Percentiles rank a stretch among this genome's conserved stretches.
Conservation (phyloP, 75 land plant genomes). For the Azolla pinnata region DNA sequence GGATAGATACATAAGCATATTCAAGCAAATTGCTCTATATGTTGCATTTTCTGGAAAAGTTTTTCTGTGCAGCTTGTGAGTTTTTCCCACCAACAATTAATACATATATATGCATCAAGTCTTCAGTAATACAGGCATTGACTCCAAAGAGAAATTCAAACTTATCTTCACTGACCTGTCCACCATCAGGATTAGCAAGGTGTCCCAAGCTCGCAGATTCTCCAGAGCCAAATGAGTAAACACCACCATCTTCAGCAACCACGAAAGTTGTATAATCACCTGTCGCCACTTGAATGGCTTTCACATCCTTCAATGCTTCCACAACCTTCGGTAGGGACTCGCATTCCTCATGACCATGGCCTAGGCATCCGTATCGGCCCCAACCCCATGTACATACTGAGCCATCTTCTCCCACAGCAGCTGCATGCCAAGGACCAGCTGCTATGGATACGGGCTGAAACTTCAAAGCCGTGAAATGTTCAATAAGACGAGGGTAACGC, state of each 20-base stretch:
- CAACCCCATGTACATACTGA: slow-evolving; percentile 22
- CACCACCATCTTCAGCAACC: slow-evolving; percentile 15
- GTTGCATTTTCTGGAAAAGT: too few species aligned
- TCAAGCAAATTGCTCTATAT: too few species aligned
- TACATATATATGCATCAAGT: too few species aligned
- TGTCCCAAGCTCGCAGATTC: slow-evolving; percentile 66
- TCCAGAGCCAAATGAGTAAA: slow-evolving; percentile 20
- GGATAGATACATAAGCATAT: too few species aligned
- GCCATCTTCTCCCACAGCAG: slow-evolving; percentile 17
- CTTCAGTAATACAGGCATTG: too few species aligned
- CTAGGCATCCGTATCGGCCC: slow-evolving; percentile 24
- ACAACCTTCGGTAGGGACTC: slow-evolving; percentile 20
- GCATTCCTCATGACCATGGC: slow-evolving; percentile 21
- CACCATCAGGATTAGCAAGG: slow-evolving; percentile 12
- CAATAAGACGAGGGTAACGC: slow-evolving; percentile 13
- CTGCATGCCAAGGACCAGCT: slow-evolving; percentile 23
- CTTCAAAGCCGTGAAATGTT: slow-evolving; percentile 11
- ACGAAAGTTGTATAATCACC: slow-evolving; percentile 24
- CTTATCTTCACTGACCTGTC: slow-evolving; percentile 10
- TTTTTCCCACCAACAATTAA: too few species aligned
- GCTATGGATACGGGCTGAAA: slow-evolving; percentile 15
- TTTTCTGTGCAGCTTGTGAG: too few species aligned
- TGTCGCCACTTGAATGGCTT: slow-evolving; percentile 19
- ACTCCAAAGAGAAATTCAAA: background rate
- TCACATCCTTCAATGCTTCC: slow-evolving; percentile 13